Percentiles rank a stretch among this genome's conserved stretches.
These are phyloP conservation scores for Spongispora temasekensis DNA, from an alignment of 1,284 basidiomycete species.

Conservation along the genomic window DNA sequence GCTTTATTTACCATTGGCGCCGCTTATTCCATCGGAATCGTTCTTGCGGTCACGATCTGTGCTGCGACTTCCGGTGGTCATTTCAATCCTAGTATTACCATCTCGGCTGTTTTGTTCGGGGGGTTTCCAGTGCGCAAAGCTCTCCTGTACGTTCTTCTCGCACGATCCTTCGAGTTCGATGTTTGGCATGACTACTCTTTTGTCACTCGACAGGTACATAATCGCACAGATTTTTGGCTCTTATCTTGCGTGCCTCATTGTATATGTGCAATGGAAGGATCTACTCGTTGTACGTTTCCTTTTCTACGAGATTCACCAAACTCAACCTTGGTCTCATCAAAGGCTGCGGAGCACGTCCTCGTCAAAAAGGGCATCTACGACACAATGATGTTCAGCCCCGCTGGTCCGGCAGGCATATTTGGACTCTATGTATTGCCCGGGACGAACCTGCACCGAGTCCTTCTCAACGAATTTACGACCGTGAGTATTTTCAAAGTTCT, in stretches of 20 bases:
- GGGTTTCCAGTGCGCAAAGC: conserved; percentile 59
- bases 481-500: conserved; percentile 41
- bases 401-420: conserved; percentile 65
- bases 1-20: conserved; percentile 63
- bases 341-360: conserved; percentile 46
- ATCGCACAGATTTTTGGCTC: conserved; percentile 62
- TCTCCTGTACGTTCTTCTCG: conserved; percentile 41
- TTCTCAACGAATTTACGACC: conserved; percentile 67
- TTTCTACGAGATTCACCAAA: not conserved
- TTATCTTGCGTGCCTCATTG: conserved; percentile 58
- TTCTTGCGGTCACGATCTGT: conserved; percentile 58
- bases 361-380: conserved; percentile 42
- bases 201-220: conserved; percentile 59
- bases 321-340: not conserved
- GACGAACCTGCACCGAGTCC: conserved; percentile 51
- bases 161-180: not conserved
- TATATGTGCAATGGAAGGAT: conserved; percentile 64
- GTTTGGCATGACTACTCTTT: conserved; percentile 3
- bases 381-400: conserved; percentile 53
- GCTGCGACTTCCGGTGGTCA: conserved; percentile 62
- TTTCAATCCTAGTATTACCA: conserved; percentile 63
- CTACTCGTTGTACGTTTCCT: conserved; percentile 42
- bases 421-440: conserved; percentile 53
- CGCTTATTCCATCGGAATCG: conserved; percentile 63
- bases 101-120: conserved; percentile 52